Conservation (phyloP, 2,329 filamentous ascomycete species). For the Cladosporium colombiae region DNA sequence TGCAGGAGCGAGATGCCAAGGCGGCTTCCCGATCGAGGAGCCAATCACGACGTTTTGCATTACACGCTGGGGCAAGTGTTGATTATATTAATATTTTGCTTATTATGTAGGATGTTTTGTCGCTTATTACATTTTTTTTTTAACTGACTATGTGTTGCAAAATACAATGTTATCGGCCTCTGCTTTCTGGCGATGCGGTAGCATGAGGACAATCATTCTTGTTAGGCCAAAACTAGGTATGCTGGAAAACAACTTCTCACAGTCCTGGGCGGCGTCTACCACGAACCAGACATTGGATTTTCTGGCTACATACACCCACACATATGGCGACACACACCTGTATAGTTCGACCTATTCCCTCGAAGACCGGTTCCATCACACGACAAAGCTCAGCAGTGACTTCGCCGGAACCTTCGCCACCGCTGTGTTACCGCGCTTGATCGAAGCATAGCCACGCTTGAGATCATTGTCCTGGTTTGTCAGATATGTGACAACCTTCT, state of each 20-base stretch:
- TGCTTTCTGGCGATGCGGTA: neutral
- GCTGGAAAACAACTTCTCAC: neutral
- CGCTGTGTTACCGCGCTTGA: conserved; percentile 11
- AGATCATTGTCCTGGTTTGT: conserved; percentile 26
- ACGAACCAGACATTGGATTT: neutral
- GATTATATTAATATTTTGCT: neutral
- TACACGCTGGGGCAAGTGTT: neutral
- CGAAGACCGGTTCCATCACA: neutral
- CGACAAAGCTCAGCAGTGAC: conserved; percentile 13
- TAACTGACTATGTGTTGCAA: neutral
- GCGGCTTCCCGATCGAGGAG: conserved; percentile 1
- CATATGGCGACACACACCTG: neutral
- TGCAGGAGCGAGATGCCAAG: conserved; percentile 15
- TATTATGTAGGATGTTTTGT: neutral
- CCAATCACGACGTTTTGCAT: conserved; percentile 14
- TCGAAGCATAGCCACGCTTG: conserved; percentile 19
- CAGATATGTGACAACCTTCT: conserved; percentile 22
- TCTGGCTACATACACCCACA: neutral
- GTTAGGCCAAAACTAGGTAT: neutral
- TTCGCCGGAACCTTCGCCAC: conserved; percentile 18
- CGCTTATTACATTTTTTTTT: neutral
- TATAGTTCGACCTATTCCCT: neutral
- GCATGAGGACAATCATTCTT: neutral
- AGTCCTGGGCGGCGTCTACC: neutral
- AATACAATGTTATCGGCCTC: accelerated